Conservation (phyloP, 2,329 filamentous ascomycete genomes). For the Microsporum ferrugineum region DNA sequence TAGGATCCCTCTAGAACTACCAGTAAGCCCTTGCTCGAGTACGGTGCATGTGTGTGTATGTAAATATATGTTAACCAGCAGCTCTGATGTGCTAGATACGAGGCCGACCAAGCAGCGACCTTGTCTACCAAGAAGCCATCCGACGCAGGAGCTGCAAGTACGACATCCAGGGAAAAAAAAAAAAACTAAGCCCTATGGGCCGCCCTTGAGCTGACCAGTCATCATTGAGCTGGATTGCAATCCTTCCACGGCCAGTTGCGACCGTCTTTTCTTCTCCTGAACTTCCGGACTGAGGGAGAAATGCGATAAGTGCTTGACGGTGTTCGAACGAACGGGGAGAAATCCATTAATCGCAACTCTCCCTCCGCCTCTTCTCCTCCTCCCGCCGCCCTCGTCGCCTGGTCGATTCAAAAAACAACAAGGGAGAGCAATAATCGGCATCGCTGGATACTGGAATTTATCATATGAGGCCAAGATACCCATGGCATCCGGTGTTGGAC, state of each 20-base stretch:
- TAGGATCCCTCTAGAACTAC: not conserved
- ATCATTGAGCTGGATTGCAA: not conserved
- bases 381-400: not conserved
- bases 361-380: not conserved
- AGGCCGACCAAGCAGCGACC: not conserved
- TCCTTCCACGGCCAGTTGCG: not conserved
- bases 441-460: not conserved
- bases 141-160: not conserved
- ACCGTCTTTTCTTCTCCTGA: not conserved
- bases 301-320: not conserved
- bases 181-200: not conserved
- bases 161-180: not conserved
- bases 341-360: not conserved
- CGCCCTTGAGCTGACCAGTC: not conserved
- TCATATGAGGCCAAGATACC: conserved; percentile 6
- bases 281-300: not conserved
- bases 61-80: not conserved
- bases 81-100: not conserved
- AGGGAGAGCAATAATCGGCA: not conserved
- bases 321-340: not conserved
- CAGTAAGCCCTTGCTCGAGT: not conserved
- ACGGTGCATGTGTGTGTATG: not conserved
- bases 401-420: not conserved
- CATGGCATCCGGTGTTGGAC: conserved; percentile 17
- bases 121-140: not conserved